These are phyloP conservation scores for Euphorbia peplus DNA, from an alignment of 345 rosid species.

Conservation along the genomic window DNA sequence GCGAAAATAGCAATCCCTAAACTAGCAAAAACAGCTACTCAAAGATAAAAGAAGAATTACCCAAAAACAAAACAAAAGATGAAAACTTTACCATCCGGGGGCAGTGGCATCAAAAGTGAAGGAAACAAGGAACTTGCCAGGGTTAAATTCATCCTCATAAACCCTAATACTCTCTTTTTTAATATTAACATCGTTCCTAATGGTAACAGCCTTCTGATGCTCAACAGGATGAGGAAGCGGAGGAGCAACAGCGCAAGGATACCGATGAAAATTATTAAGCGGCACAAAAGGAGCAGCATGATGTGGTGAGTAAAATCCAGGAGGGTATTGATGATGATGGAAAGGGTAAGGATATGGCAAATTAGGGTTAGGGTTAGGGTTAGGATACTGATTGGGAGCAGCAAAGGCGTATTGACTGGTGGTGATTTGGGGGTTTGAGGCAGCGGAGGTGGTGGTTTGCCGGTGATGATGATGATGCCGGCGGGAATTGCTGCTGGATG, in stretches of 20 bases:
- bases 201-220: conserved; percentile 79
- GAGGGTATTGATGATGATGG: conserved; percentile 13
- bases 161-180: conserved; percentile 73
- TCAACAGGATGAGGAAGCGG: conserved; percentile 52
- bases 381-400: conserved; percentile 37
- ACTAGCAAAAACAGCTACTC: background rate
- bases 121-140: conserved; percentile 63
- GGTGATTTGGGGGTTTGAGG: conserved; percentile 22
- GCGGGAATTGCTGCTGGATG: conserved; percentile 12
- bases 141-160: conserved; percentile 51
- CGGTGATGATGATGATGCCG: conserved; percentile 1
- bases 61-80: background rate
- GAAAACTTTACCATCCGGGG: conserved; percentile 53
- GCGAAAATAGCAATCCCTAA: too few relatives aligned
- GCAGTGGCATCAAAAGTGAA: conserved; percentile 91
- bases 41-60: background rate
- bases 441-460: background rate
- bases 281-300: conserved; percentile 18
- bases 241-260: conserved; percentile 39
- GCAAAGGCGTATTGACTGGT: conserved; percentile 39
- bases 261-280: conserved; percentile 27
- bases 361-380: conserved; percentile 28
- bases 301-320: conserved; percentile 27
- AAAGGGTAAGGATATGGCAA: background rate
- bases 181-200: conserved; percentile 72